phyloP scores from a whole-genome alignment of 306 rosid species.

The Trichosanthes cucumerina region DNA sequence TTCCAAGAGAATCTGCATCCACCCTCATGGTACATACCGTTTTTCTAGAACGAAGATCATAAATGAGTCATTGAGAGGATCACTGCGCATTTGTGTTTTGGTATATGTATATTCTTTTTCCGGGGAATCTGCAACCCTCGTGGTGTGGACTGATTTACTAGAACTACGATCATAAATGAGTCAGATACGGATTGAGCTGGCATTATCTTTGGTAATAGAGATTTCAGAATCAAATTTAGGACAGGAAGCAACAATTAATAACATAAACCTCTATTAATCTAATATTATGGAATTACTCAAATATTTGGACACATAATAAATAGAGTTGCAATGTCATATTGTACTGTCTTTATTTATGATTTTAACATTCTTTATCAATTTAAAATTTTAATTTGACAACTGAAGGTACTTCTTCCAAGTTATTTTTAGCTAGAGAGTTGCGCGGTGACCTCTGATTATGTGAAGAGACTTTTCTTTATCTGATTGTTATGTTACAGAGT shows the following conservation, averaged over 20 bases:
- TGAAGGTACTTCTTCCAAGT: neutral
- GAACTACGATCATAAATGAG: neutral
- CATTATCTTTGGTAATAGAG: neutral
- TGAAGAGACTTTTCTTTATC: neutral
- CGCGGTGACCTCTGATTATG: neutral
- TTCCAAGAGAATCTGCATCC: neutral
- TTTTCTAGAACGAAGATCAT: neutral
- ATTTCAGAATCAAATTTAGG: neutral
- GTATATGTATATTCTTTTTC: too few species aligned
- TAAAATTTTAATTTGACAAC: neutral
- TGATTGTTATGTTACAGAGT: neutral
- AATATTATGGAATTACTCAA: neutral
- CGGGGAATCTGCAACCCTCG: neutral
- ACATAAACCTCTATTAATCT: neutral
- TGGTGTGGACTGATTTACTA: neutral
- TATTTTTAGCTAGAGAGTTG: neutral
- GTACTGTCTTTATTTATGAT: neutral
- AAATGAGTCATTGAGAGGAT: neutral
- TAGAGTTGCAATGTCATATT: neutral
- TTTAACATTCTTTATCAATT: neutral
- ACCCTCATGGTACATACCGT: neutral
- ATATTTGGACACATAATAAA: neutral
- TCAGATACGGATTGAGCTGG: neutral
- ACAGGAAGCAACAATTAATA: neutral
- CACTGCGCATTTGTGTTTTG: neutral